Evolutionary conservation across 345 rosid genomes (phyloP).

Genomic region (Hypericum perforatum): DNA sequence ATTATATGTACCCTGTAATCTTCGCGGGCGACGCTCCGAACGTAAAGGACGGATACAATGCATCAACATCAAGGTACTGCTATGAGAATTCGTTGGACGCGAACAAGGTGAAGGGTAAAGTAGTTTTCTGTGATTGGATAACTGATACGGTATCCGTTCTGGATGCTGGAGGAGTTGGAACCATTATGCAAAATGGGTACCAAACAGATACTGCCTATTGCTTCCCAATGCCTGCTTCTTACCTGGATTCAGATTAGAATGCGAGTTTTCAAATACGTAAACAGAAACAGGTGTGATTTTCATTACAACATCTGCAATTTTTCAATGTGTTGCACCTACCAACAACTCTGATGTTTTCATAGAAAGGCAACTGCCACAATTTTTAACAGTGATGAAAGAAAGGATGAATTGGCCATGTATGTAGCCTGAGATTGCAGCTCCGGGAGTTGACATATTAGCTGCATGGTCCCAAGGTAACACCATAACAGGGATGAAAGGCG

Average conservation of each 20-base stretch:
- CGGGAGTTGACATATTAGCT: slow-evolving; percentile 38
- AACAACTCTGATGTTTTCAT: no score
- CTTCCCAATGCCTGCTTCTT: slow-evolving; percentile 19
- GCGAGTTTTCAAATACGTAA: slow-evolving; percentile 20
- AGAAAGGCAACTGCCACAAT: no score
- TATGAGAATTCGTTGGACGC: background rate
- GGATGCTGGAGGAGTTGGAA: slow-evolving; percentile 14
- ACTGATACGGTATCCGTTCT: background rate
- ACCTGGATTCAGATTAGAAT: background rate
- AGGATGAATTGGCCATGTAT: no score
- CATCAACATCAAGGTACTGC: no score
- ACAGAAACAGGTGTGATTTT: slow-evolving; percentile 21
- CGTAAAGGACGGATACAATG: no score
- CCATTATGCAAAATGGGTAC: no score
- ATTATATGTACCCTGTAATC: no score
- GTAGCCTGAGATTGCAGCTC: slow-evolving; percentile 45
- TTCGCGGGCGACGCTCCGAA: no score
- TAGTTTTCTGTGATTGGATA: no score
- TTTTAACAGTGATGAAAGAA: no score
- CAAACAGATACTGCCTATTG: slow-evolving; percentile 15
- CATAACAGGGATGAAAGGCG: slow-evolving; percentile 1
- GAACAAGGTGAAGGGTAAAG: slow-evolving; percentile 5
- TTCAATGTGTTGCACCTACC: no score
- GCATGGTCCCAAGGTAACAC: slow-evolving; percentile 24
- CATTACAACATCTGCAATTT: no score